These are phyloP conservation scores for Galerina marginata DNA, from an alignment of 768 basidiomycete species.

Conservation along the genomic window DNA sequence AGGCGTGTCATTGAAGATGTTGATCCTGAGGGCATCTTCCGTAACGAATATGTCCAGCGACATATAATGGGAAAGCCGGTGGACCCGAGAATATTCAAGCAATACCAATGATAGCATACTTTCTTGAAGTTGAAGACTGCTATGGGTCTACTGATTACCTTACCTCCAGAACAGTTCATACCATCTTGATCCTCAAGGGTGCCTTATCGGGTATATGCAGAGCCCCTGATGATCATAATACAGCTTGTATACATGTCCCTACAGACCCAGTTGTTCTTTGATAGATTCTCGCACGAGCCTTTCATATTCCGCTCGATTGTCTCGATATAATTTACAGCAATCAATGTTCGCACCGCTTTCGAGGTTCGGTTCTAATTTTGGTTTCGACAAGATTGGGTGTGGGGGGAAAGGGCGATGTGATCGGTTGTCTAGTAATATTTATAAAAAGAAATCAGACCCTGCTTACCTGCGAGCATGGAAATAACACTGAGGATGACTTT, in stretches of 20 bases:
- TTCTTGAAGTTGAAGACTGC: too few species aligned
- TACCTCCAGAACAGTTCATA: neutral
- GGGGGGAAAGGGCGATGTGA: conserved; percentile 13
- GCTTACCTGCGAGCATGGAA: conserved; percentile 92
- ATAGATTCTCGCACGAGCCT: conserved; percentile 83
- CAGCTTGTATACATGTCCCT: neutral
- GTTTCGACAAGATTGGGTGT: neutral
- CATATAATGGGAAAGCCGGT: conserved; percentile 76
- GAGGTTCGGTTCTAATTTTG: conserved; percentile 82
- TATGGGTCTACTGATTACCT: neutral
- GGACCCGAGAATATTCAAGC: conserved; percentile 47
- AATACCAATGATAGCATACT: conserved; percentile 16
- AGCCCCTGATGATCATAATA: conserved; percentile 3
- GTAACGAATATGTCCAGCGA: conserved; percentile 88
- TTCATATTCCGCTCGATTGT: conserved; percentile 89
- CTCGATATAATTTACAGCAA: conserved; percentile 96
- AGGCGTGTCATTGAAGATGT: conserved; percentile 64
- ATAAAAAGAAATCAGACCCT: conserved; percentile 2
- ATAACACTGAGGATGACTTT: conserved; percentile 96
- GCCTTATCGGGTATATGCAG: neutral
- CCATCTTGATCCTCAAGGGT: too few species aligned
- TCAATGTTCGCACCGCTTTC: conserved; percentile 98
- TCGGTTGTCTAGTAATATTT: conserved; percentile 21
- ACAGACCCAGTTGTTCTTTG: conserved; percentile 83
- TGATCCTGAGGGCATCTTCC: conserved; percentile 80